Conservation (phyloP, 495 filamentous ascomycete genomes). For the Lepraria neglecta region DNA sequence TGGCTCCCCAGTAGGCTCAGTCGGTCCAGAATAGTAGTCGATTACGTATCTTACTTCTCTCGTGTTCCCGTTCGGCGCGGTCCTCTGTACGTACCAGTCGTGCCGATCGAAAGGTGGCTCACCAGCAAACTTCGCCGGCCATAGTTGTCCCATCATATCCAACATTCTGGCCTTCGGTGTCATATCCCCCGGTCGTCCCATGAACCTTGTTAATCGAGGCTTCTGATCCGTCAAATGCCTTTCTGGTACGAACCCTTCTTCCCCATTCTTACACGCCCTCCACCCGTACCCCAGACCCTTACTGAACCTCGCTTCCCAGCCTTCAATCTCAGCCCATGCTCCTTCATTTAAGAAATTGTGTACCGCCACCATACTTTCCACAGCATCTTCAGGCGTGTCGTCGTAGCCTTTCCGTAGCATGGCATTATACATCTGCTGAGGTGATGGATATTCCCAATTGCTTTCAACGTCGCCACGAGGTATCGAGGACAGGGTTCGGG, state of each 20-base stretch:
- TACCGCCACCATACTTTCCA: constrained; percentile 95
- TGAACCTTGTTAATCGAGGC: constrained; percentile 76
- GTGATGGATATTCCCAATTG: constrained; percentile 96
- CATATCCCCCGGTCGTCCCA: constrained; percentile 78
- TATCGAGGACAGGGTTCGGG: constrained; percentile 77
- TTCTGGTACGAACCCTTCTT: constrained; percentile 47
- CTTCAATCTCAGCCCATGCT: constrained; percentile 87
- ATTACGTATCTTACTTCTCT: constrained; percentile 92
- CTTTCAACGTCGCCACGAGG: constrained; percentile 65
- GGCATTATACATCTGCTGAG: constrained; percentile 99
- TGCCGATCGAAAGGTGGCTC: constrained; percentile 95
- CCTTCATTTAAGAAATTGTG: constrained; percentile 98
- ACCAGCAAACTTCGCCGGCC: constrained; percentile 67
- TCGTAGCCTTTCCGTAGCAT: constrained; percentile 92
- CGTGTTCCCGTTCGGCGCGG: constrained; percentile 47
- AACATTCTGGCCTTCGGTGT: constrained; percentile 84
- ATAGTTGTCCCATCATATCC: constrained; percentile 67
- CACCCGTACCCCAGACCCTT: constrained; percentile 65
- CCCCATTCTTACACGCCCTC: constrained; percentile 66
- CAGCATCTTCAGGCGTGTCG: constrained; percentile 83
- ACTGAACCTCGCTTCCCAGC: constrained; percentile 82
- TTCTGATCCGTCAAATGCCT: constrained; percentile 37
- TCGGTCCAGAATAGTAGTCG: constrained; percentile 87
- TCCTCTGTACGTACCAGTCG: constrained; percentile 86
- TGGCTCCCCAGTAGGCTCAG: constrained; percentile 83